A percentile compares a stretch with the other conserved stretches of the same genome.
These are phyloP conservation scores for Amanita pseudoporphyria DNA, from an alignment of 768 basidiomycete genomes.

Conservation along the genomic window DNA sequence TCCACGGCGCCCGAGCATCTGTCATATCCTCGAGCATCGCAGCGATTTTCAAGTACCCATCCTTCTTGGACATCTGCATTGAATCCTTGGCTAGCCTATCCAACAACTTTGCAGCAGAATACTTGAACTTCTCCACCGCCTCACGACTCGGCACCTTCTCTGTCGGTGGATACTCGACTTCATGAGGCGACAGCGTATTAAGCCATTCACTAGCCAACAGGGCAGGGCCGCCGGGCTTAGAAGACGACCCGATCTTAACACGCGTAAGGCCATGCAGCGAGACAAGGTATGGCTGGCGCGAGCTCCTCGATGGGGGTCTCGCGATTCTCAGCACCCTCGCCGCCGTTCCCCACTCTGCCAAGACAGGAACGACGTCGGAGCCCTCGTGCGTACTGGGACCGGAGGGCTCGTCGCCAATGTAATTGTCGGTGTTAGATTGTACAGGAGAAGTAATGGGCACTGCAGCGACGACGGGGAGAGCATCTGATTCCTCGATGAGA, in stretches of 20 bases:
- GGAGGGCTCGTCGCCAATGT: background rate
- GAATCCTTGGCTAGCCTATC: constrained; percentile 51
- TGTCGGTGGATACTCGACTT: constrained; percentile 39
- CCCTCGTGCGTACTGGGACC: background rate
- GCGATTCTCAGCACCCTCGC: constrained; percentile 65
- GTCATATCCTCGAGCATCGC: constrained; percentile 67
- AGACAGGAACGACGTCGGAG: constrained; percentile 12
- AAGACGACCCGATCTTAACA: constrained; percentile 41
- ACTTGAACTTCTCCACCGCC: constrained; percentile 56
- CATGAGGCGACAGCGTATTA: constrained; percentile 26
- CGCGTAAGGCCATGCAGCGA: constrained; percentile 67
- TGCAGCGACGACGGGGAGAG: constrained; percentile 61
- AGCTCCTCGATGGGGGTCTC: constrained; percentile 45
- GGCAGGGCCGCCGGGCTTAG: constrained; percentile 20
- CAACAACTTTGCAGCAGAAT: constrained; percentile 53
- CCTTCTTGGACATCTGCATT: constrained; percentile 41
- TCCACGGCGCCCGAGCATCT: constrained; percentile 53
- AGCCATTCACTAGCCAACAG: constrained; percentile 19
- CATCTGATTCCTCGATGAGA: constrained; percentile 60
- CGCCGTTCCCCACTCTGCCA: constrained; percentile 55
- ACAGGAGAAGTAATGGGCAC: constrained; percentile 35
- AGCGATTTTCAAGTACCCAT: constrained; percentile 61
- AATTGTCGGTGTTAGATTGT: background rate
- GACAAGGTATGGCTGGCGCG: constrained; percentile 54
- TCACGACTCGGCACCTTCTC: constrained; percentile 42